Evolutionary conservation across 1,284 basidiomycete genomes (phyloP).

Genomic region (Cronartium quercuum): DNA sequence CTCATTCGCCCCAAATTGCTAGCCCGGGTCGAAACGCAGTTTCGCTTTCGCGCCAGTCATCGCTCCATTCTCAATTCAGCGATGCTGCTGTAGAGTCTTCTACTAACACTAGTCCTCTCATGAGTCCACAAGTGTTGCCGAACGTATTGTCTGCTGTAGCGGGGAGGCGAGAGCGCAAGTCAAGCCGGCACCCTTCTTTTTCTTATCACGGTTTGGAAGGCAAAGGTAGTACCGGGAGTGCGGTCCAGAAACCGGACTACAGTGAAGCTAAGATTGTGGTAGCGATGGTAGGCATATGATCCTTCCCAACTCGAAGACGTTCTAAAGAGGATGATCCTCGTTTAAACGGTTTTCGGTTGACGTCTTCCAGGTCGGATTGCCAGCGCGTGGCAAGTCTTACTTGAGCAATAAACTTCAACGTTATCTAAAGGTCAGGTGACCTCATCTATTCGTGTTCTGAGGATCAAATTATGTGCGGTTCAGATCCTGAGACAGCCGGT

Average conservation of each 20-base stretch:
- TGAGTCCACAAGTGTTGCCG: slow-evolving; percentile 9
- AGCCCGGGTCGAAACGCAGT: background rate
- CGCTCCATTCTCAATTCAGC: slow-evolving; percentile 28
- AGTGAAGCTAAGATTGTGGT: slow-evolving; percentile 97
- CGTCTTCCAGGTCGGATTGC: slow-evolving; percentile 62
- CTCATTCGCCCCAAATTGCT: background rate
- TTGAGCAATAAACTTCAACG: slow-evolving; percentile 53
- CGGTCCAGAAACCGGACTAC: slow-evolving; percentile 73
- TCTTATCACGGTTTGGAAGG: slow-evolving; percentile 38
- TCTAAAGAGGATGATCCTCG: background rate
- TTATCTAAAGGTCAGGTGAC: slow-evolving; percentile 27
- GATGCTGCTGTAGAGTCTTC: slow-evolving; percentile 16
- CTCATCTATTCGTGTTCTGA: background rate
- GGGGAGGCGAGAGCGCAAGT: background rate
- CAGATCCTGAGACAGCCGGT: background rate
- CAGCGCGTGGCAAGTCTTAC: slow-evolving; percentile 76
- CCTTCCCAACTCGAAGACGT: background rate
- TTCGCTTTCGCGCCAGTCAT: slow-evolving; percentile 20
- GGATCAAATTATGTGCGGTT: background rate
- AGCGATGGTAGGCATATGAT: slow-evolving; percentile 68
- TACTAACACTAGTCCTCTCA: slow-evolving; percentile 12
- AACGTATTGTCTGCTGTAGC: background rate
- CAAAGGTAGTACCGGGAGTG: slow-evolving; percentile 31
- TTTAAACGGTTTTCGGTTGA: background rate
- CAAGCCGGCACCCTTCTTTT: slow-evolving; percentile 34